phyloP scores from a whole-genome alignment of 768 basidiomycete species.

The Leccinum uliginosum region DNA sequence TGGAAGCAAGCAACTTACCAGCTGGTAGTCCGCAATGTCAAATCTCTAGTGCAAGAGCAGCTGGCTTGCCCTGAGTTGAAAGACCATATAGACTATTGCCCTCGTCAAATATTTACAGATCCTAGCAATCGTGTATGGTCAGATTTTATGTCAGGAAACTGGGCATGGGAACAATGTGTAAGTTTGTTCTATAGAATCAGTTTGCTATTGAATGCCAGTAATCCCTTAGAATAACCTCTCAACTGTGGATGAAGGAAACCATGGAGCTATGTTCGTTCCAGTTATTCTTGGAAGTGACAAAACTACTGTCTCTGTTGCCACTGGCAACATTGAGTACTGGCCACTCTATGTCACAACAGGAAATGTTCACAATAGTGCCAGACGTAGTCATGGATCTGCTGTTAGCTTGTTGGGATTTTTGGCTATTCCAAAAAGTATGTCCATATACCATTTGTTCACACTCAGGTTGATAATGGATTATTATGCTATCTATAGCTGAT shows the following conservation, averaged over 20 bases:
- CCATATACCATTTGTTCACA: too few relatives aligned
- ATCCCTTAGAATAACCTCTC: not conserved
- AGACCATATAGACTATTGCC: too few relatives aligned
- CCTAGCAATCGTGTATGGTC: too few relatives aligned
- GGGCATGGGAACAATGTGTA: not conserved
- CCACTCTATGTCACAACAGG: not conserved
- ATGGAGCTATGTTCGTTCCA: not conserved
- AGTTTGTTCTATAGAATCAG: not conserved
- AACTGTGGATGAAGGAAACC: not conserved
- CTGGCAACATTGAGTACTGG: not conserved
- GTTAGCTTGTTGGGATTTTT: not conserved
- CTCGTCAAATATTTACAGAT: too few relatives aligned
- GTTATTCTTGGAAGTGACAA: not conserved
- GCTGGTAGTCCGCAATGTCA: too few relatives aligned
- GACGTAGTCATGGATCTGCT: not conserved
- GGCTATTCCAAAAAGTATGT: not conserved
- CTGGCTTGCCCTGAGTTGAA: too few relatives aligned
- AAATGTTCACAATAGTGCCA: not conserved
- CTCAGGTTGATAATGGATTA: too few relatives aligned
- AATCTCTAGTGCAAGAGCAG: too few relatives aligned
- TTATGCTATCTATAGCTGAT: not conserved
- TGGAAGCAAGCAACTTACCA: too few relatives aligned
- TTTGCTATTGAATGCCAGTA: too few relatives aligned
- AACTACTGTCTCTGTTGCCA: not conserved
- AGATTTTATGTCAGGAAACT: not conserved